Evolutionary conservation across 2,329 filamentous ascomycete species (phyloP).

Genomic region (Cercospora zeina): DNA sequence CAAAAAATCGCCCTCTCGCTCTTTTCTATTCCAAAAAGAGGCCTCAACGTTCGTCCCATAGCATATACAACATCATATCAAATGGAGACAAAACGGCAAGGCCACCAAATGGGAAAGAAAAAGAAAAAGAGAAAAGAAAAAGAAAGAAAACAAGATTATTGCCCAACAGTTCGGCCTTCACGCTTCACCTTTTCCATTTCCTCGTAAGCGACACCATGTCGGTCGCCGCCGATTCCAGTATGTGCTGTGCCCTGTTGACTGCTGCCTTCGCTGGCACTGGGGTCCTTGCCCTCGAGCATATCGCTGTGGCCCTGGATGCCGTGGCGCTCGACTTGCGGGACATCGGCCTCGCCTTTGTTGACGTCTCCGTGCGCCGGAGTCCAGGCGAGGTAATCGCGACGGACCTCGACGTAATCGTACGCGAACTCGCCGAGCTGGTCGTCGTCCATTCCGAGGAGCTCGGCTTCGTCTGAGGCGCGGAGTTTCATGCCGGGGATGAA

Average conservation of each 20-base stretch:
- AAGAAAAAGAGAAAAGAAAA: background rate
- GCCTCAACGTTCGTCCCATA: background rate
- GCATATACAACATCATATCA: background rate
- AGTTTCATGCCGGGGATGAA: slow-evolving; percentile 74
- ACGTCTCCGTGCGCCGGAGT: slow-evolving; percentile 71
- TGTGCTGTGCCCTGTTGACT: slow-evolving; percentile 45
- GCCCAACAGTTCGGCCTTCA: slow-evolving; percentile 24
- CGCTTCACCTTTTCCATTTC: slow-evolving; percentile 40
- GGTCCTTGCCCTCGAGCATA: slow-evolving; percentile 60
- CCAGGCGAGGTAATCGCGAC: slow-evolving; percentile 85
- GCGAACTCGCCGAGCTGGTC: slow-evolving; percentile 88
- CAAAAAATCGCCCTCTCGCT: slow-evolving; percentile 6
- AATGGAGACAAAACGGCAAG: background rate
- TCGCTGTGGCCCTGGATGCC: slow-evolving; percentile 62
- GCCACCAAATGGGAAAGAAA: too few relatives aligned
- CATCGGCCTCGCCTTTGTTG: slow-evolving; percentile 57
- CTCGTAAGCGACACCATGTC: slow-evolving; percentile 55
- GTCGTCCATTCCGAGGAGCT: slow-evolving; percentile 84
- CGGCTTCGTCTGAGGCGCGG: slow-evolving; percentile 76
- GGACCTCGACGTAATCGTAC: slow-evolving; percentile 87
- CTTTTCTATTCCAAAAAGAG: slow-evolving; percentile 2
- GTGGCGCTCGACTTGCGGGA: slow-evolving; percentile 67
- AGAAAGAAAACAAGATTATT: slow-evolving; percentile 14
- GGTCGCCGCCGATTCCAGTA: slow-evolving; percentile 54
- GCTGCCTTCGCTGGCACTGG: slow-evolving; percentile 46